A percentile compares a stretch with the other conserved stretches of the same genome.
Evolutionary conservation across 2,329 filamentous ascomycete genomes (phyloP).

Genomic region (Aspergillus sp.): DNA sequence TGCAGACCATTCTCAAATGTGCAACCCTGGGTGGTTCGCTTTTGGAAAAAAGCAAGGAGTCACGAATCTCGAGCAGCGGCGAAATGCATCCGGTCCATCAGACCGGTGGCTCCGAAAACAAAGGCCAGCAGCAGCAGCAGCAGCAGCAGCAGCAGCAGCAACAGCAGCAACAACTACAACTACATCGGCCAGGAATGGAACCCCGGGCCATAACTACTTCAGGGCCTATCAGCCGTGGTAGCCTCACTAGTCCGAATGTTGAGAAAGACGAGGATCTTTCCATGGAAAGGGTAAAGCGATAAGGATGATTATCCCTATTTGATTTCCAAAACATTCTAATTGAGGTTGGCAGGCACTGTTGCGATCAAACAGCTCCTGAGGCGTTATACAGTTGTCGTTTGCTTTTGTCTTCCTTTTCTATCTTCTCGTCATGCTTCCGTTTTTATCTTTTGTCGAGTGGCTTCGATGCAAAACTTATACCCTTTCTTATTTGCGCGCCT

Average conservation of each 20-base stretch:
- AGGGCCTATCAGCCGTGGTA: constrained; percentile 53
- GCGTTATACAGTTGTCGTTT: not conserved
- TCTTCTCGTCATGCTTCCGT: constrained; percentile 10
- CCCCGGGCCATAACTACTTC: constrained; percentile 65
- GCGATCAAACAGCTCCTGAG: not conserved
- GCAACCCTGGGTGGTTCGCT: constrained; percentile 69
- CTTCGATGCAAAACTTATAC: constrained; percentile 24
- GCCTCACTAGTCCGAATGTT: constrained; percentile 59
- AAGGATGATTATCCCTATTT: not conserved
- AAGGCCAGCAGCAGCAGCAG: constrained; percentile 26
- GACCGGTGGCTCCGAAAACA: constrained; percentile 23
- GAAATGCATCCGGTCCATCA: constrained; percentile 32
- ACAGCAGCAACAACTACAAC: constrained; percentile 12
- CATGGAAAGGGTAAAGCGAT: constrained; percentile 48
- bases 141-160: constrained; percentile 10
- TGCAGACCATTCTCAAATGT: constrained; percentile 96
- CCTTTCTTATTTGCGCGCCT: constrained; percentile 17
- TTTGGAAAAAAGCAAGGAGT: constrained; percentile 40
- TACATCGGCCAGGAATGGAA: constrained; percentile 51
- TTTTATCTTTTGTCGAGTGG: constrained; percentile 20
- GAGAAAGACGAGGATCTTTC: constrained; percentile 59
- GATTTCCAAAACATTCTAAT: not conserved
- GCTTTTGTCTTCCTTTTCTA: not conserved
- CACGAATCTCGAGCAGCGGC: constrained; percentile 34
- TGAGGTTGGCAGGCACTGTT: no score